Conservation (phyloP, 1,139 yeast species). For the Blastobotrys illinoisensis region DNA sequence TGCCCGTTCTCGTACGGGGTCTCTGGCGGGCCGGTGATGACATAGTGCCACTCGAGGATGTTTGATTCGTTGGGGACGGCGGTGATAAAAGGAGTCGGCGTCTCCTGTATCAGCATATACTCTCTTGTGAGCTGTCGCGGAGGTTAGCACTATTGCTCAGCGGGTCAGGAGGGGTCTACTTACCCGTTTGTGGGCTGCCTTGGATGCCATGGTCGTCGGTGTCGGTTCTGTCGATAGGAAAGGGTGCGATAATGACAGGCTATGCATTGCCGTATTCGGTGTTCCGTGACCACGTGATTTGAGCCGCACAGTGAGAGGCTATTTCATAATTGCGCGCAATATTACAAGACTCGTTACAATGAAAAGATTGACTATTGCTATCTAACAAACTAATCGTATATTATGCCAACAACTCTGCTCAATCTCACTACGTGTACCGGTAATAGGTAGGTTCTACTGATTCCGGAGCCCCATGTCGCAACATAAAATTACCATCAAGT, state of each 20-base stretch:
- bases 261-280: background rate
- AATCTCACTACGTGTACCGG: too few relatives aligned
- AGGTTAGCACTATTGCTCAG: background rate
- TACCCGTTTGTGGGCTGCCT: conserved; percentile 33
- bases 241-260: background rate
- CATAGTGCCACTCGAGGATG: conserved; percentile 73
- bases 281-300: background rate
- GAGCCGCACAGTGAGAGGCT: background rate
- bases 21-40: conserved; percentile 79
- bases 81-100: conserved; percentile 73
- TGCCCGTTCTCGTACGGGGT: conserved; percentile 85
- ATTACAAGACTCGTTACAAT: too few relatives aligned
- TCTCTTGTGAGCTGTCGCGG: conserved; percentile 60
- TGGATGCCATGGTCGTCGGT: conserved; percentile 30
- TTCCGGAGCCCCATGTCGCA: too few relatives aligned
- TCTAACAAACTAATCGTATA: too few relatives aligned
- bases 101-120: conserved; percentile 64
- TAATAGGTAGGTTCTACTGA: too few relatives aligned
- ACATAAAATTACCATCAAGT: too few relatives aligned
- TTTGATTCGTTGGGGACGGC: conserved; percentile 84
- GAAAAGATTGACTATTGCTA: too few relatives aligned
- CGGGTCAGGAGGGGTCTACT: conserved; percentile 6
- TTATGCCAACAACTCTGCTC: too few relatives aligned
- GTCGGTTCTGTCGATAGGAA: background rate
- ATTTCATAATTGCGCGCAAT: too few relatives aligned